Conservation (phyloP, 164 flowering plant genomes). For the Buxus sempervirens region DNA sequence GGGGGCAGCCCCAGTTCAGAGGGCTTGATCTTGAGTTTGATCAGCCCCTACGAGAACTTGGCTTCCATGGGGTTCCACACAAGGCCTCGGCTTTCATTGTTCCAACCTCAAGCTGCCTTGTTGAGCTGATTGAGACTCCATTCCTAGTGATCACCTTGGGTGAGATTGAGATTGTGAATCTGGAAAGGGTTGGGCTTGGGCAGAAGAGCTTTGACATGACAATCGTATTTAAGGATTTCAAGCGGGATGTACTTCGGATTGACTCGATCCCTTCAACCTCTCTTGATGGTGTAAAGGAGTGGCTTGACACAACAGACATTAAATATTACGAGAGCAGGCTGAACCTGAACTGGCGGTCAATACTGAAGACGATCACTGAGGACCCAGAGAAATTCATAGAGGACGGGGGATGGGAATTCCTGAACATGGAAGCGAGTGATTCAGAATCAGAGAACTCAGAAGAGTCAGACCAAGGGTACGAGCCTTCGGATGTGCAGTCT, state of each 20-base stretch:
- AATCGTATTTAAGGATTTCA: constrained; percentile 68
- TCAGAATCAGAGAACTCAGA: constrained; percentile 49
- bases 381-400: constrained; percentile 59
- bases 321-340: constrained; percentile 63
- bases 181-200: constrained; percentile 67
- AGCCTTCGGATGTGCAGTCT: constrained; percentile 45
- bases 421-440: constrained; percentile 60
- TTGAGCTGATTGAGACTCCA: constrained; percentile 66
- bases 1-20: constrained; percentile 52
- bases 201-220: constrained; percentile 71
- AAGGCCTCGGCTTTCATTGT: constrained; percentile 56
- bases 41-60: constrained; percentile 63
- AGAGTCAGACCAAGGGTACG: constrained; percentile 58
- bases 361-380: constrained; percentile 56
- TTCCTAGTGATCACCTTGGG: constrained; percentile 49
- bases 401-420: constrained; percentile 68
- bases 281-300: constrained; percentile 63
- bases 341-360: constrained; percentile 58
- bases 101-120: constrained; percentile 62
- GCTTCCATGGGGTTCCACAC: constrained; percentile 70
- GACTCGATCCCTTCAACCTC: constrained; percentile 61
- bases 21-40: constrained; percentile 59
- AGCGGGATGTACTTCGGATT: constrained; percentile 55
- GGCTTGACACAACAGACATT: constrained; percentile 65
- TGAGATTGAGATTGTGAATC: constrained; percentile 69